Evolutionary conservation across 1,284 basidiomycete species (phyloP), one percentile per base, ranked within the genome.

Genomic region (Ustilago lituana): DNA sequence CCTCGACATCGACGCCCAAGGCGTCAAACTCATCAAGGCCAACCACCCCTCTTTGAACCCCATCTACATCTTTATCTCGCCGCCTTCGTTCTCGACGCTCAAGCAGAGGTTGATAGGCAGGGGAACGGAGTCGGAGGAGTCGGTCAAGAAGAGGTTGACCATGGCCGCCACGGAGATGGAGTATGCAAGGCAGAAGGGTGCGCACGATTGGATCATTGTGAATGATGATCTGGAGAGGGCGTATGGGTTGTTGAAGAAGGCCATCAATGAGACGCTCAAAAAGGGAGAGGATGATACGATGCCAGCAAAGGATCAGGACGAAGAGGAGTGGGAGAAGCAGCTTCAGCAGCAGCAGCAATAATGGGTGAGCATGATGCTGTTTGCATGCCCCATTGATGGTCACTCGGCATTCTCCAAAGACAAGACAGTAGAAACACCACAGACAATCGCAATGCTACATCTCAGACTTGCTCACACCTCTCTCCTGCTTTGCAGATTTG

Each of bases 1-100:
- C 52, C 87, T 99, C 39, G 95, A 99, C 82, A 98, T 99, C 70
- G 95, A 99, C 81, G 90, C 93, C 12, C 94, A 95, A 55, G 80
- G 80, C 29, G 79, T 82, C 23, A 72, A 77, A 26, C 60, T 94
- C 83, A 90, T 98, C 79, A 94, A 93, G 82, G 83, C 86, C 27
- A 84, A 86, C 88, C 90, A 74, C 67, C 82, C 85, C 0, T 84
- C 88, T 49, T 84, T 98, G 38, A 86, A 91, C 76, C 92, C 94
- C 7, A 87, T 97, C 65, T 97, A 90, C 84, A 87, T 97, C 73
- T 99, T 99, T 84, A 88, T 99, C 78, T 89, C 92, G 0, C 95
- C 95, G 0, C 96, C 95, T 0, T 88, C 88, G 9, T 85, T 96
- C 78, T 51, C 53, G 1, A 72, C 64, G 36, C 53, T 81, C 15